phyloP scores from a whole-genome alignment of 371 early-diverging fungal species.

The Dinochytrium kinnereticum region DNA sequence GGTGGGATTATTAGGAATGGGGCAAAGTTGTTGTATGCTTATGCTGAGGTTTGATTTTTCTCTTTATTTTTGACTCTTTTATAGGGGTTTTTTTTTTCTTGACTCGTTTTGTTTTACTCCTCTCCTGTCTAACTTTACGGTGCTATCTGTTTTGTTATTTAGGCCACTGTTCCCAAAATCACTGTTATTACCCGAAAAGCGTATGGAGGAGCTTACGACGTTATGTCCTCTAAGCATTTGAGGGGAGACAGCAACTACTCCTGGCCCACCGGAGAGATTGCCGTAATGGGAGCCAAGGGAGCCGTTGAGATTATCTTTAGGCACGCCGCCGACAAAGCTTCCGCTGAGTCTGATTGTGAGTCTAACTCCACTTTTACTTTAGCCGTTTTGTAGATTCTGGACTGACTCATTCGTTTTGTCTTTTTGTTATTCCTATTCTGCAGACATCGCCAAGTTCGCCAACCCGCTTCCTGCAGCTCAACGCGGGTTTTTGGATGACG shows the following conservation, averaged over 20 bases:
- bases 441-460: constrained; percentile 85
- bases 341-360: constrained; percentile 79
- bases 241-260: constrained; percentile 93
- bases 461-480: constrained; percentile 97
- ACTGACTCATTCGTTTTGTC: background rate
- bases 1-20: constrained; percentile 97
- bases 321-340: constrained; percentile 65
- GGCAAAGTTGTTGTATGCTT: constrained; percentile 95
- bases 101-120: background rate
- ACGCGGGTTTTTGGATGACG: constrained; percentile 93
- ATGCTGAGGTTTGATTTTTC: constrained; percentile 71
- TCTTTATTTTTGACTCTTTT: background rate
- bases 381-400: background rate
- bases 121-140: background rate
- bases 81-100: background rate
- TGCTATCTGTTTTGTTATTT: background rate
- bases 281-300: constrained; percentile 97
- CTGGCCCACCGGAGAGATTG: constrained; percentile 97
- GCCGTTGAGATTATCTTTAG: constrained; percentile 97
- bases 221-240: constrained; percentile 96
- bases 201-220: constrained; percentile 98
- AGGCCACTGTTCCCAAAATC: constrained; percentile 95
- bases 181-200: constrained; percentile 96
- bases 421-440: background rate
- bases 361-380: background rate